Conservation (phyloP, 148 eudicot species). For the Nepenthes mirabilis region DNA sequence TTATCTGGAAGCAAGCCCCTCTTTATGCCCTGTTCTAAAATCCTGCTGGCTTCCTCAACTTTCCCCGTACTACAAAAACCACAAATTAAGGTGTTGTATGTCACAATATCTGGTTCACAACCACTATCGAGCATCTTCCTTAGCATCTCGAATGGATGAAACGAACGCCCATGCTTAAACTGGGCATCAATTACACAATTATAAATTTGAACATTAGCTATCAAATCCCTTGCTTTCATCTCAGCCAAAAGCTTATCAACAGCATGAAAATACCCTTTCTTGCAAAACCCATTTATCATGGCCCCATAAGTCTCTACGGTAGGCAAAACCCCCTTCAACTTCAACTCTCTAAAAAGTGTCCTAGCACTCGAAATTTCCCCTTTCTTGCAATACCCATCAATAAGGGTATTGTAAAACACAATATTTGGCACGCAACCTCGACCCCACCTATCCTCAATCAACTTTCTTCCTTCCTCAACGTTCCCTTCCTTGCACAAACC, state of each 20-base stretch:
- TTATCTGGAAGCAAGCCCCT: conserved; percentile 47
- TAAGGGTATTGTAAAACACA: conserved; percentile 67
- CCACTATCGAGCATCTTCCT: conserved; percentile 39
- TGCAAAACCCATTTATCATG: conserved; percentile 56
- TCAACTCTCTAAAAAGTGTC: conserved; percentile 45
- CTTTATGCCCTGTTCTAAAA: conserved; percentile 33
- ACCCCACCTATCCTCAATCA: conserved; percentile 87
- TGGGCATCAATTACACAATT: conserved; percentile 58
- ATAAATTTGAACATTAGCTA: conserved; percentile 39
- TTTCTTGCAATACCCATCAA: conserved; percentile 72
- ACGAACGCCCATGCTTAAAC: conserved; percentile 34
- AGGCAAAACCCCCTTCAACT: conserved; percentile 57
- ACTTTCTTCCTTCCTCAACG: conserved; percentile 59
- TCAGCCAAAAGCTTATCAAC: conserved; percentile 54
- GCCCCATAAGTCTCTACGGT: conserved; percentile 73
- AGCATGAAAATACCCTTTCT: conserved; percentile 38
- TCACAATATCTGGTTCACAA: conserved; percentile 59
- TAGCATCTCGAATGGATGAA: conserved; percentile 37
- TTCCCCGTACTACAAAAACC: conserved; percentile 49
- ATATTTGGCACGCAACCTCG: conserved; percentile 66
- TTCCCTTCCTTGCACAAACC: conserved; percentile 67
- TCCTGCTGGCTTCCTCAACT: conserved; percentile 47
- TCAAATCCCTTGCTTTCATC: conserved; percentile 61
- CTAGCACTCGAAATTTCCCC: conserved; percentile 40
- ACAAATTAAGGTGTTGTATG: conserved; percentile 55